Conservation (phyloP, 2,329 filamentous ascomycete species). For the Penicillium sp. region DNA sequence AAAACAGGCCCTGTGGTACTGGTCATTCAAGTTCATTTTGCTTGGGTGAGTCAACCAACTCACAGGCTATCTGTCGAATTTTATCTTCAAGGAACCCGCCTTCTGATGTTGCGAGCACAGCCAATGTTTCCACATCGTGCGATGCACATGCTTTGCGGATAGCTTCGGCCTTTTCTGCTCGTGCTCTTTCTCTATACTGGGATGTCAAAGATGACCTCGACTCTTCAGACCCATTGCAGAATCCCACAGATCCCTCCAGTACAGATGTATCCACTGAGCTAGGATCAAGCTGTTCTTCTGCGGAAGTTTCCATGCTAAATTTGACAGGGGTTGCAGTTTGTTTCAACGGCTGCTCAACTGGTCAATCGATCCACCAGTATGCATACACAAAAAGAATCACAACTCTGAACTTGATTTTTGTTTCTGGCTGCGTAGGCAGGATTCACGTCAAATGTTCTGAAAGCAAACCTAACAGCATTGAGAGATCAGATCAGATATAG, state of each 20-base stretch:
- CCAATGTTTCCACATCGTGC: slow-evolving; percentile 57
- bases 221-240: not conserved
- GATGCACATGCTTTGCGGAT: slow-evolving; percentile 62
- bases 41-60: slow-evolving; percentile 39
- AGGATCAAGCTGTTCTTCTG: slow-evolving; percentile 2
- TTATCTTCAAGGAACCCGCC: slow-evolving; percentile 68
- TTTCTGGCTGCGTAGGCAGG: not conserved
- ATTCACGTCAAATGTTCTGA: not conserved
- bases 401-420: not conserved
- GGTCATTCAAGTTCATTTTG: slow-evolving; percentile 15
- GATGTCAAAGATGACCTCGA: not conserved
- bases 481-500: not conserved
- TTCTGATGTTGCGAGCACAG: slow-evolving; percentile 58
- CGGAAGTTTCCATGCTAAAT: not conserved
- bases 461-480: not conserved
- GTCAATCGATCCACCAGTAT: not conserved
- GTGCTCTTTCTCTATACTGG: slow-evolving; percentile 4
- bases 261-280: not conserved
- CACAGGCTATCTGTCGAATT: slow-evolving; percentile 75
- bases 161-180: slow-evolving; percentile 43
- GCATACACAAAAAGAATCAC: not conserved
- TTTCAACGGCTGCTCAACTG: not conserved
- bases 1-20: slow-evolving; percentile 49
- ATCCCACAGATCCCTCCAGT: not conserved
- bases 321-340: not conserved